Evolutionary conservation across 352 stramenopile species (phyloP), one percentile per base, ranked within the genome.

Genomic region (Peronospora destructor): DNA sequence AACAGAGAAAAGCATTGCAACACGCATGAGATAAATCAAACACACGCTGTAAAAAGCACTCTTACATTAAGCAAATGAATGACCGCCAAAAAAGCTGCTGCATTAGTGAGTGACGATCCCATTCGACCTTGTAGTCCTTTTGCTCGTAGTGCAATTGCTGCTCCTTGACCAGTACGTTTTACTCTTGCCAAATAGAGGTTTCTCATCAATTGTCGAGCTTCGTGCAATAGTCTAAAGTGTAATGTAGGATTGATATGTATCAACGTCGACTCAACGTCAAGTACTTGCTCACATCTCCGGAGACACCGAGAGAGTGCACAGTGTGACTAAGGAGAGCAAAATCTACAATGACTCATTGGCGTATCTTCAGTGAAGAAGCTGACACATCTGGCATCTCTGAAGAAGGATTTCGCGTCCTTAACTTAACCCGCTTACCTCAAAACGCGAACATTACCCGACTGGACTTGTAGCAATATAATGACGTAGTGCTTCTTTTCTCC

Each of bases 271-370:
- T 21, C 19, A 21, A 21, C 1, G 19, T 21, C 1, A 21, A 21
- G 19, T 21, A 21, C 19, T 21, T 21, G 19, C 3, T 21, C 3
- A 3, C 19, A 21, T 21, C 19, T 21, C 19, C 3, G 3, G 19
- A 21, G 19, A 21, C 19, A 21, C 19, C 3, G 3, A 21, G 19
- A 21, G 19, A 21, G 19, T n/a, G 54, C 87, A 87, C 54, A 57
- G 45, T 13, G 68, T 89, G 23, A 58, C 76, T 17, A 91, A 88
- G 49, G 72, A 79, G 34, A 79, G 70, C 67, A 91, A 89, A 60
- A 63, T 70, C 2, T 91, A 82, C 59, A 89, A 89, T 45, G 81
- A 90, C 56, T 72, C 73, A 21, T 23, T 56, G 90, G 36, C 73
- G 78, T 9, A 90, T 76, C 16, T 90, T 84, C 30, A 76, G 19